These are phyloP conservation scores for Yamadazyma endophytica DNA, from an alignment of 805 yeast species.

Conservation along the genomic window DNA sequence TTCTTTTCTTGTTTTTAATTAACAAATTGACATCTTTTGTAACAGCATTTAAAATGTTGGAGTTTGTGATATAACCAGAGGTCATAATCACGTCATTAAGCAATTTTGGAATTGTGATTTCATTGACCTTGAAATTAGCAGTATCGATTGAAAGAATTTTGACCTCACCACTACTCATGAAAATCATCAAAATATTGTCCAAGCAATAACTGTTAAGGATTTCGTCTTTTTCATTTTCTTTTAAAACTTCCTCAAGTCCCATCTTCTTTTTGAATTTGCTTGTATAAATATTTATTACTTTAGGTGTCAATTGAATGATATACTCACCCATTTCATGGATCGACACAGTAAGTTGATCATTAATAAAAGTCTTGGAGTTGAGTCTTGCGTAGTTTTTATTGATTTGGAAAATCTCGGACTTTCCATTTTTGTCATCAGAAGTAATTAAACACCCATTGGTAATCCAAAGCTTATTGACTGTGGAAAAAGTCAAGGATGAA, in stretches of 20 bases:
- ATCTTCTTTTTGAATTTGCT: conserved; percentile 52
- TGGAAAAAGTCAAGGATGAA: conserved; percentile 67
- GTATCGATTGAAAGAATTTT: conserved; percentile 45
- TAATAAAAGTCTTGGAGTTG: conserved; percentile 58
- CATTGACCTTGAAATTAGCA: conserved; percentile 29
- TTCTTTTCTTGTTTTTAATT: conserved; percentile 25
- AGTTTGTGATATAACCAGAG: conserved; percentile 60
- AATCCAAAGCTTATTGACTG: conserved; percentile 75
- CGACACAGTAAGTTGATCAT: conserved; percentile 59
- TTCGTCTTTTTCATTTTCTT: conserved; percentile 28
- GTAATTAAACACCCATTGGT: conserved; percentile 63
- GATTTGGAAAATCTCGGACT: conserved; percentile 66
- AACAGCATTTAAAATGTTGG: conserved; percentile 28
- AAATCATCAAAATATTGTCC: conserved; percentile 61
- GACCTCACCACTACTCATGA: conserved; percentile 69
- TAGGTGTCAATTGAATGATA: conserved; percentile 72
- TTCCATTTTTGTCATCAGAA: conserved; percentile 59
- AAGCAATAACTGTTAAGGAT: conserved; percentile 58
- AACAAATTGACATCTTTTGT: conserved; percentile 24
- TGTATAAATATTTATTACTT: conserved; percentile 57
- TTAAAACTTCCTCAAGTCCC: conserved; percentile 38
- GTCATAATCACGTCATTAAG: conserved; percentile 54
- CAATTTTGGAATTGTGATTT: conserved; percentile 37
- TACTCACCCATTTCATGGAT: conserved; percentile 61
- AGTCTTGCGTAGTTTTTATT: conserved; percentile 58